These are phyloP conservation scores for Helenozyma baotianmanensis DNA, from an alignment of 805 yeast genomes.

Conservation along the genomic window DNA sequence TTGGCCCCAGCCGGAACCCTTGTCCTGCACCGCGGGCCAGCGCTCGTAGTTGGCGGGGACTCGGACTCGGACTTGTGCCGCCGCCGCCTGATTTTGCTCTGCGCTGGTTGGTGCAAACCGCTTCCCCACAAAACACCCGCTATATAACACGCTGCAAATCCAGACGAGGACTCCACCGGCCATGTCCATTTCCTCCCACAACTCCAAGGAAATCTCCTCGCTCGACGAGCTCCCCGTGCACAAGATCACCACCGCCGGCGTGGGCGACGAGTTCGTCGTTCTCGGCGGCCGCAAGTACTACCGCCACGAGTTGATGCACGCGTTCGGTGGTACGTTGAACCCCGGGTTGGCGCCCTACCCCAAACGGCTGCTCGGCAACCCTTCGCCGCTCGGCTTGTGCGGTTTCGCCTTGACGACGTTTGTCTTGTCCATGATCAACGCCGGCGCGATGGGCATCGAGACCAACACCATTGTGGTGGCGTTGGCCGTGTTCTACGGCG, in stretches of 20 bases:
- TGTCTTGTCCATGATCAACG: constrained; percentile 16
- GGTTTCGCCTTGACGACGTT: constrained; percentile 18
- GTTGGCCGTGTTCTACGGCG: constrained; percentile 18
- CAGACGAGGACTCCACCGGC: no score
- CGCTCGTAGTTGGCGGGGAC: no score
- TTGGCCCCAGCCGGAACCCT: no score
- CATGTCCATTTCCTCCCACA: neutral
- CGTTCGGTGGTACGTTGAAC: constrained; percentile 34
- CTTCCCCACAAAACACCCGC: no score
- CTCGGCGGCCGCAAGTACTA: constrained; percentile 28
- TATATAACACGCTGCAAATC: no score
- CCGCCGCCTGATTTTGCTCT: no score
- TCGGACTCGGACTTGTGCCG: no score
- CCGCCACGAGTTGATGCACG: constrained; percentile 32
- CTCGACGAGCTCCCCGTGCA: constrained; percentile 1
- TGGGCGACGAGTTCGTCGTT: constrained; percentile 26
- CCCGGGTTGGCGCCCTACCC: constrained; percentile 38
- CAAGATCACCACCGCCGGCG: constrained; percentile 30
- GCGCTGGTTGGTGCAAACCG: no score
- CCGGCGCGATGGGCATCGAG: constrained; percentile 17
- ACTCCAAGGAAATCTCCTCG: constrained; percentile 1
- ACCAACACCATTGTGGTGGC: constrained; percentile 14
- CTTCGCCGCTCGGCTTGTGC: constrained; percentile 18
- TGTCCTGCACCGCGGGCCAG: no score
- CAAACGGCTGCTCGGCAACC: constrained; percentile 45